Evolutionary conservation across 768 basidiomycete species (phyloP).

Genomic region (Lenzites betulinus): DNA sequence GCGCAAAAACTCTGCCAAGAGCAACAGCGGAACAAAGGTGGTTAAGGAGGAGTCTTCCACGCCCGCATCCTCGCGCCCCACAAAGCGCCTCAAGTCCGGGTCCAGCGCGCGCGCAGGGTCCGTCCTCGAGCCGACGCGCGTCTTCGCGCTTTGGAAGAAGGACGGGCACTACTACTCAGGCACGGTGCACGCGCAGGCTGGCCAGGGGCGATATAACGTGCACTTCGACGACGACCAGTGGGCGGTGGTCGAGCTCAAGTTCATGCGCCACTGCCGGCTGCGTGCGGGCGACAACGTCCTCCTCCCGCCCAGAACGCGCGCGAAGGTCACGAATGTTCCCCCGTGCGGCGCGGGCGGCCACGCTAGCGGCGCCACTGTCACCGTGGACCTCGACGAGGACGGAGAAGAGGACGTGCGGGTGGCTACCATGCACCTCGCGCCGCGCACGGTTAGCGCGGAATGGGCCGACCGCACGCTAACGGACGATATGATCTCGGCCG

Average conservation of each 20-base stretch:
- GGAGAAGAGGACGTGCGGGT: conserved; percentile 35
- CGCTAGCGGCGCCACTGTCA: conserved; percentile 31
- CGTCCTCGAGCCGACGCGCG: conserved; percentile 44
- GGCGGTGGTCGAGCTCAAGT: conserved; percentile 34
- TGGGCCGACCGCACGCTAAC: conserved; percentile 58
- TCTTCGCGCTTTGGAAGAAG: conserved; percentile 70
- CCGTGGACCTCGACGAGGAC: conserved; percentile 44
- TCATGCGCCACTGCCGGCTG: conserved; percentile 54
- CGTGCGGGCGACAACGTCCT: conserved; percentile 59
- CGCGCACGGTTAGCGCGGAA: conserved; percentile 47
- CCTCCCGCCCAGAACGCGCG: conserved; percentile 30
- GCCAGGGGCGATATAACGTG: conserved; percentile 44
- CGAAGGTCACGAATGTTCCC: conserved; percentile 18
- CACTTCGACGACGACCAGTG: conserved; percentile 68
- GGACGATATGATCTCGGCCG: conserved; percentile 45
- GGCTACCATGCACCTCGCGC: conserved; percentile 49
- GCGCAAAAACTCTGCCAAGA: conserved; percentile 30
- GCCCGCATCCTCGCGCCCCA: conserved; percentile 6
- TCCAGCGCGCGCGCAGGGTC: conserved; percentile 6
- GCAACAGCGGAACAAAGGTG: background rate
- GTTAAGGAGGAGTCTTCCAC: conserved; percentile 13
- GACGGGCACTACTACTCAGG: conserved; percentile 67
- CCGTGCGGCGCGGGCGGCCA: background rate
- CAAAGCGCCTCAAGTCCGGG: conserved; percentile 24
- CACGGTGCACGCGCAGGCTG: conserved; percentile 43